These are phyloP conservation scores for Orbilia brochopaga DNA, from an alignment of 2,329 filamentous ascomycete species.

Conservation along the genomic window DNA sequence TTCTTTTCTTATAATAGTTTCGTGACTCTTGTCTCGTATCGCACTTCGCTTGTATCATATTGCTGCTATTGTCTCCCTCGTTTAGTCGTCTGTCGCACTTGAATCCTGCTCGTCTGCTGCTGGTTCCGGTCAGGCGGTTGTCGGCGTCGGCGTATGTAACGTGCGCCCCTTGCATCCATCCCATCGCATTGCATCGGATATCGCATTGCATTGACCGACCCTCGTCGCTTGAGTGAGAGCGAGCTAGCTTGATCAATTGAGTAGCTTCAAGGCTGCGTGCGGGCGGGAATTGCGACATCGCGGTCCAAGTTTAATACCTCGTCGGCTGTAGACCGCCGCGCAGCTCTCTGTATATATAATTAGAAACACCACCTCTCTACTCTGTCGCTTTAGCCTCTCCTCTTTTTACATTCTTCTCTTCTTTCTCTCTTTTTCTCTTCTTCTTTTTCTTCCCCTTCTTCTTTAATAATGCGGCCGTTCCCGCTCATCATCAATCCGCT, in stretches of 20 bases:
- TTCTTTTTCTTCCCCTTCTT: conserved; percentile 10
- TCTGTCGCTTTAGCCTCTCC: conserved; percentile 19
- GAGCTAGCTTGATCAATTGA: too few relatives aligned
- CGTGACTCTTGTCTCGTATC: background rate
- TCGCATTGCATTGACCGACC: background rate
- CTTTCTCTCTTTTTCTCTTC: conserved; percentile 12
- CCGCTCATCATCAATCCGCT: conserved; percentile 45
- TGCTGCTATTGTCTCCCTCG: background rate
- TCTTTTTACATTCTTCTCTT: conserved; percentile 19
- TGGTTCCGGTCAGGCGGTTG: background rate
- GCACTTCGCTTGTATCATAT: background rate
- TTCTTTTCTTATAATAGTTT: background rate
- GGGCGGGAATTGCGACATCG: conserved; percentile 41
- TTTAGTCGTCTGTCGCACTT: background rate
- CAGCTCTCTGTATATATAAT: background rate
- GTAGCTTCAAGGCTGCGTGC: too few relatives aligned
- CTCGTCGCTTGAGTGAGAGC: background rate
- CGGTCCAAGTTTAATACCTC: conserved; percentile 6
- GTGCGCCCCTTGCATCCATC: background rate
- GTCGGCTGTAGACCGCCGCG: background rate
- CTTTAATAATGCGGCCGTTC: conserved; percentile 40
- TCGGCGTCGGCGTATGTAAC: too few relatives aligned
- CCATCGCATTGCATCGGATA: background rate
- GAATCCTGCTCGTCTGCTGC: background rate
- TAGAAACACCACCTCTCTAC: conserved; percentile 36